Conservation (phyloP, 176 grass and related monocot species). For the Cymbopogon citratus region DNA sequence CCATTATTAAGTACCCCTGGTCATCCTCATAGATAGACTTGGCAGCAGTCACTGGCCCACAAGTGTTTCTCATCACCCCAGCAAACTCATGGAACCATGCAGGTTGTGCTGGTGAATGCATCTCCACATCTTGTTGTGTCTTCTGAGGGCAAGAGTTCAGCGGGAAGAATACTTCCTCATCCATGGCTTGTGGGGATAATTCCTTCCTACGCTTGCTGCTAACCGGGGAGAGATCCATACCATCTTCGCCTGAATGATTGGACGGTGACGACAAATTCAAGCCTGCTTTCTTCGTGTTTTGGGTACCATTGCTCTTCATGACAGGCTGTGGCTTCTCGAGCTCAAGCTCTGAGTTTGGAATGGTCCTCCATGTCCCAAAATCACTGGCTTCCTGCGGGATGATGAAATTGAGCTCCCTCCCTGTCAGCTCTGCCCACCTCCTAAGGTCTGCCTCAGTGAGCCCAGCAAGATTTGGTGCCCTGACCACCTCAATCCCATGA, state of each 20-base stretch:
- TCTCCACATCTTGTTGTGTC: conserved; percentile 55
- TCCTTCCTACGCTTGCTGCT: conserved; percentile 83
- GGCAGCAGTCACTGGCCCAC: conserved; percentile 74
- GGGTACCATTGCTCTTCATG: conserved; percentile 39
- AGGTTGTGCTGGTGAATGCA: conserved; percentile 46
- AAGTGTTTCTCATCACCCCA: conserved; percentile 74
- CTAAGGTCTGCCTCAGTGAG: conserved; percentile 72
- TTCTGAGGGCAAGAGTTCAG: conserved; percentile 42
- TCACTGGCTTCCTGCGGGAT: conserved; percentile 81
- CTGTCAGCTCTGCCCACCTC: conserved; percentile 89
- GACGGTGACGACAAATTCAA: conserved; percentile 81
- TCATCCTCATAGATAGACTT: conserved; percentile 96
- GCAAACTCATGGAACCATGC: conserved; percentile 67
- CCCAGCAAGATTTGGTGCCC: conserved; percentile 50
- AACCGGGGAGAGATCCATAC: conserved; percentile 87
- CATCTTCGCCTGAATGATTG: conserved; percentile 64
- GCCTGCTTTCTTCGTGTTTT: conserved; percentile 64
- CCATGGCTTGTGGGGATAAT: conserved; percentile 46
- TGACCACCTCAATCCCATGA: conserved; percentile 91
- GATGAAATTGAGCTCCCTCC: conserved; percentile 76
- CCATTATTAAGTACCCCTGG: conserved; percentile 69
- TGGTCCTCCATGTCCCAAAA: conserved; percentile 90
- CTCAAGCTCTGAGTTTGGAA: conserved; percentile 74
- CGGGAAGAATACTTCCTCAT: conserved; percentile 77
- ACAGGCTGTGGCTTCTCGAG: conserved; percentile 52